A percentile compares a stretch with the other conserved stretches of the same genome.
Evolutionary conservation across 352 stramenopile species (phyloP).

Genomic region (Pythium scleroteichum): DNA sequence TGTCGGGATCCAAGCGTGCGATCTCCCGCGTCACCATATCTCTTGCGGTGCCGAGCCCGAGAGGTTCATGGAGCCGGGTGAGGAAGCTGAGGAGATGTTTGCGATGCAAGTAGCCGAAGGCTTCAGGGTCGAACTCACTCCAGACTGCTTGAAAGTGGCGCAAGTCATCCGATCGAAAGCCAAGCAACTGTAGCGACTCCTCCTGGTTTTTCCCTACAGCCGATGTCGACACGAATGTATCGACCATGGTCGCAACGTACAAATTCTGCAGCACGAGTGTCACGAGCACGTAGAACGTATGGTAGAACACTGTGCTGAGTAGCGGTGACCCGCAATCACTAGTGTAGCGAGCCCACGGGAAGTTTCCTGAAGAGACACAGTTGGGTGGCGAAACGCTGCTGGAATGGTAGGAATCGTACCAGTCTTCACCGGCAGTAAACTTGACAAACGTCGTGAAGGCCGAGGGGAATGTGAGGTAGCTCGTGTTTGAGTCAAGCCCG

Average conservation of each 20-base stretch:
- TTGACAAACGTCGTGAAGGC: conserved; percentile 79
- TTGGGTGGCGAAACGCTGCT: conserved; percentile 59
- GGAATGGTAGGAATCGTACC: conserved; percentile 77
- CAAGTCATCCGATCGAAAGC: conserved; percentile 60
- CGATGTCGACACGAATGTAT: conserved; percentile 80
- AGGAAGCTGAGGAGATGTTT: conserved; percentile 66
- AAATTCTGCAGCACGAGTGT: conserved; percentile 80
- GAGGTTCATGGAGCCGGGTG: conserved; percentile 45
- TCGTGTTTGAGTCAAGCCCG: conserved; percentile 69
- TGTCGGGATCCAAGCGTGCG: conserved; percentile 31
- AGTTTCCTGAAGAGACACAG: conserved; percentile 52
- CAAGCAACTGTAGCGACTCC: conserved; percentile 58
- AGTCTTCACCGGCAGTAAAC: conserved; percentile 82
- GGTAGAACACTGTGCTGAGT: conserved; percentile 74
- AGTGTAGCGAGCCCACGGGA: conserved; percentile 29
- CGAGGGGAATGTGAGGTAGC: conserved; percentile 76
- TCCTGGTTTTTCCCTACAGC: conserved; percentile 56
- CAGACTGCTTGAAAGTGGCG: conserved; percentile 68
- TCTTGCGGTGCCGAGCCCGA: conserved; percentile 49
- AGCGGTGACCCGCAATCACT: conserved; percentile 71
- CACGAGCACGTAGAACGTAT: conserved; percentile 80
- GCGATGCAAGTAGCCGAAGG: conserved; percentile 71
- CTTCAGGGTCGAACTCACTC: conserved; percentile 75
- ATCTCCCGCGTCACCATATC: conserved; percentile 26
- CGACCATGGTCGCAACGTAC: conserved; percentile 80